A percentile compares a stretch with the other conserved stretches of the same genome.
Conservation (phyloP, 2,329 filamentous ascomycete species). For the Trichoderma arundinaceum region DNA sequence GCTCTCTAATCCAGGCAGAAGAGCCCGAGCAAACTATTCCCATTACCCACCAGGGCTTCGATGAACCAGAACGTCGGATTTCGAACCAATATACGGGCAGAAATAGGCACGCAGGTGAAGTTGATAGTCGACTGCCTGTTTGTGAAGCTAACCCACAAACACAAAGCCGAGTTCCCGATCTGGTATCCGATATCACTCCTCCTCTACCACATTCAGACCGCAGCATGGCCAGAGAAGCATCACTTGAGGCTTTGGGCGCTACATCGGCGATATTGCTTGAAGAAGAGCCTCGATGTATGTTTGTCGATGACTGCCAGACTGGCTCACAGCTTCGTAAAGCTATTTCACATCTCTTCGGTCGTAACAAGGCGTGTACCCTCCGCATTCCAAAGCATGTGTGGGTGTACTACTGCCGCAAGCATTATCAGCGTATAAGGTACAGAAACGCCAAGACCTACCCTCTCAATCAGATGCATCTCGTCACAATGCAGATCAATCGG, state of each 20-base stretch:
- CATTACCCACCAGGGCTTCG: not conserved
- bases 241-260: not conserved
- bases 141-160: not conserved
- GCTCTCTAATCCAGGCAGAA: not conserved
- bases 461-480: slow-evolving; percentile 66
- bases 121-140: not conserved
- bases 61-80: not conserved
- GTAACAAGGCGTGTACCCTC: slow-evolving; percentile 79
- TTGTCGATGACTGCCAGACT: slow-evolving; percentile 62
- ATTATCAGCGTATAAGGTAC: slow-evolving; percentile 79
- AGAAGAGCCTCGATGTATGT: slow-evolving; percentile 54
- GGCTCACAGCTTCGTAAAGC: slow-evolving; percentile 71
- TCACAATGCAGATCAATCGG: slow-evolving; percentile 65
- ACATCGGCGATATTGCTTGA: not conserved
- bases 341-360: slow-evolving; percentile 80
- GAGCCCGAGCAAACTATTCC: not conserved
- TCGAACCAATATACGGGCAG: not conserved
- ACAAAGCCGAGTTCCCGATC: not conserved
- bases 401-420: slow-evolving; percentile 80
- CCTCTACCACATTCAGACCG: not conserved
- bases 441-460: slow-evolving; percentile 67
- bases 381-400: slow-evolving; percentile 72
- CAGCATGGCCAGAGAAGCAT: not conserved
- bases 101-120: not conserved
- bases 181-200: not conserved